Evolutionary conservation across 169 alveolate species (phyloP), one percentile per base, ranked within the genome.

Genomic region (Eimeria necatrix): DNA sequence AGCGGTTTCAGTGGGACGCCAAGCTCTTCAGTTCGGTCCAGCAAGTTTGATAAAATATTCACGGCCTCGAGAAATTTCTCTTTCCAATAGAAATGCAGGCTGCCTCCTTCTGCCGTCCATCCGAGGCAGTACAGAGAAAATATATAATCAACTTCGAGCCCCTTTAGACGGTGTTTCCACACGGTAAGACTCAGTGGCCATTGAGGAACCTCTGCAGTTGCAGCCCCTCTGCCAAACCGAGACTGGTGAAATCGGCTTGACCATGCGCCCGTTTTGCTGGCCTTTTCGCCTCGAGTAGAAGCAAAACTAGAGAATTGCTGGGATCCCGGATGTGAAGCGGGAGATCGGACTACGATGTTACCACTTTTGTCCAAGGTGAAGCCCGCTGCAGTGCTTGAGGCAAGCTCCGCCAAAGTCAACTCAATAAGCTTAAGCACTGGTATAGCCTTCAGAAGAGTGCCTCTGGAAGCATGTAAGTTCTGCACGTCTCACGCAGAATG

Each of bases 21-120:
- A 61, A 46, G 68, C 12, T 61, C 93, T 61, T 85, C 93, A 22
- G 93, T 60, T 12, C 81, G 93, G 49, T 85, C 93, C 61, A 85
- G 81, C 81, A 85, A 59, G 46, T 80, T 85, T 41, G 78, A 60
- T 60, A 85, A 26, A 41, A 85, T 26, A 60, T 85, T 32, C 93
- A 85, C 52, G 16, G 81, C 93, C 51, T 85, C 93, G 24, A 85
- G 80, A 48, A 85, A 85, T 9, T 41, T 61, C 61, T 12, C 81
- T 48, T 60, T 60, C 93, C 93, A 85, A 10, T 85, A 60, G 26
- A 60, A 59, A 59, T 59, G 93, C 93, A 85, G 9, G 81, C 76
- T 61, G 51, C 93, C 93, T 41, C 93, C 93, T 85, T 85, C 93
- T 16, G 93, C 59, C 4, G 93, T 85, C 93, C 93, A 85, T 59